These are phyloP conservation scores for Pseudogymnoascus sp. DNA, from an alignment of 2,329 filamentous ascomycete genomes.

Conservation along the genomic window DNA sequence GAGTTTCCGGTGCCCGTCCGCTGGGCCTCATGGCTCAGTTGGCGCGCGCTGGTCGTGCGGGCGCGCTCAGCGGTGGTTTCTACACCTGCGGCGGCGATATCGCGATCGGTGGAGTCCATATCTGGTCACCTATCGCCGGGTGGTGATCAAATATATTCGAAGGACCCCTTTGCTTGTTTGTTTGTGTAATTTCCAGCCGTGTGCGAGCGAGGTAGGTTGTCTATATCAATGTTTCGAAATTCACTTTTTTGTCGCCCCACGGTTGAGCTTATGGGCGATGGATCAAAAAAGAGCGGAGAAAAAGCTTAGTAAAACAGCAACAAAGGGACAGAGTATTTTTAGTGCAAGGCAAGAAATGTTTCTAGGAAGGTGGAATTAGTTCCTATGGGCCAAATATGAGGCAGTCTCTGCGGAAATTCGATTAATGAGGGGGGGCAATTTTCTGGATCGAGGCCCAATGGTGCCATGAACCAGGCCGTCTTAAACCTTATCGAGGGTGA, in stretches of 20 bases:
- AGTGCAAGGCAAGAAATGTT: background rate
- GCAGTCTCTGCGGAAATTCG: background rate
- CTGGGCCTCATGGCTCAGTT: slow-evolving; percentile 48
- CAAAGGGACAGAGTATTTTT: background rate
- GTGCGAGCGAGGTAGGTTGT: slow-evolving; percentile 1
- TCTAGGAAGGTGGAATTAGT: background rate
- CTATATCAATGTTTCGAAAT: background rate
- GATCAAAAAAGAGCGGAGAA: background rate
- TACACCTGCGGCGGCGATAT: background rate
- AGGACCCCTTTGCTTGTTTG: background rate
- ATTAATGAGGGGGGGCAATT: background rate
- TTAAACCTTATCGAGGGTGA: background rate
- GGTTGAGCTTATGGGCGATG: background rate
- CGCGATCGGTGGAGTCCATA: slow-evolving; percentile 6
- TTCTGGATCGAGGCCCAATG: background rate
- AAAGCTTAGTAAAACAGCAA: background rate
- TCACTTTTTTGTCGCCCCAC: background rate
- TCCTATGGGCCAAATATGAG: background rate
- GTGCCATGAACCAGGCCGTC: background rate
- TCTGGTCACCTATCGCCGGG: background rate
- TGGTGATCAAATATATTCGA: slow-evolving; percentile 5
- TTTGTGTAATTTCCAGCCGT: background rate
- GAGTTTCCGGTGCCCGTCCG: slow-evolving; percentile 50
- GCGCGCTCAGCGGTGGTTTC: background rate
- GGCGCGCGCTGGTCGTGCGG: slow-evolving; percentile 1